Conservation (phyloP, 352 stramenopile species). For the Globisporangium viniferum region DNA sequence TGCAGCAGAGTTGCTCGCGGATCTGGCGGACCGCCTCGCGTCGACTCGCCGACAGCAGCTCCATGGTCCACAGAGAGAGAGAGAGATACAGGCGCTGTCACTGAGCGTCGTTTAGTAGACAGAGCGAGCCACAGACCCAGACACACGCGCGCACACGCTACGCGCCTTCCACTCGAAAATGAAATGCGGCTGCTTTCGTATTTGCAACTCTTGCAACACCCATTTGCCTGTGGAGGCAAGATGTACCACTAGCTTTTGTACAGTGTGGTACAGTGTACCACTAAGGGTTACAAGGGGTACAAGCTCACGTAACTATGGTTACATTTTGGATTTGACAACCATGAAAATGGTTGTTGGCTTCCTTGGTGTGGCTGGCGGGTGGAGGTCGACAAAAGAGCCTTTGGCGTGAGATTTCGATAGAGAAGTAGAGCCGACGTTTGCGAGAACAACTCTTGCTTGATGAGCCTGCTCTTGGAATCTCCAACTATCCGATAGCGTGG, state of each 20-base stretch:
- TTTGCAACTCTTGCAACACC: neutral
- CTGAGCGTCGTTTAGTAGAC: neutral
- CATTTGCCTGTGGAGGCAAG: neutral
- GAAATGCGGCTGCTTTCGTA: neutral
- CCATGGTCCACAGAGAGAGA: slow-evolving; percentile 25
- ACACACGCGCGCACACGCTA: neutral
- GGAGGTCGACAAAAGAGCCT: too few species aligned
- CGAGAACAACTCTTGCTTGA: neutral
- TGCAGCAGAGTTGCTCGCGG: slow-evolving; percentile 75
- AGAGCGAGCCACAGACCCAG: neutral
- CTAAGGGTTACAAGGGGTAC: neutral
- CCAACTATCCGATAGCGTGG: neutral
- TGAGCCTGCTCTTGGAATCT: neutral
- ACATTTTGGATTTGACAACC: neutral
- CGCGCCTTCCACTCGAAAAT: slow-evolving; percentile 4
- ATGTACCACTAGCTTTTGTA: neutral
- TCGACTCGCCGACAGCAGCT: slow-evolving; percentile 52
- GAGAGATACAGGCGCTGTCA: neutral
- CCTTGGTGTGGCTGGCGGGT: too few species aligned
- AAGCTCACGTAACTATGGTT: neutral
- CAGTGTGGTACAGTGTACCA: neutral
- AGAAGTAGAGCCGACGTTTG: too few species aligned
- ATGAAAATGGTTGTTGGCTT: neutral
- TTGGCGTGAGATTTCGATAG: too few species aligned
- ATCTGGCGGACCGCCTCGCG: slow-evolving; percentile 68